phyloP scores from a whole-genome alignment of 2,329 filamentous ascomycete genomes.

The Phoma sp. region DNA sequence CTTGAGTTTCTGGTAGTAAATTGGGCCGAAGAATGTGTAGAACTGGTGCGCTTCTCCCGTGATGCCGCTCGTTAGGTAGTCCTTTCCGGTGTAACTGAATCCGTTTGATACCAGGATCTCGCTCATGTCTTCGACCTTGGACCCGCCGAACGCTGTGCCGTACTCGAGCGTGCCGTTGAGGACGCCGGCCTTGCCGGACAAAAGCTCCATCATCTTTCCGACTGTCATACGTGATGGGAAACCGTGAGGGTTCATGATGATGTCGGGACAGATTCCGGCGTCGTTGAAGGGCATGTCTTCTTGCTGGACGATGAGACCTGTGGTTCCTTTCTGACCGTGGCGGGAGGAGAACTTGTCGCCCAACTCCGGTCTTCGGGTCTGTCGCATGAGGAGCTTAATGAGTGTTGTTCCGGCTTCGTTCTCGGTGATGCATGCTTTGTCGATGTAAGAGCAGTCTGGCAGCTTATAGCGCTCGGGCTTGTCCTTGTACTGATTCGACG shows the following conservation, averaged over 20 bases:
- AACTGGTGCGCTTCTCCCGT: constrained; percentile 93
- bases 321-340: constrained; percentile 97
- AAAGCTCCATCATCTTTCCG: constrained; percentile 93
- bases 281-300: constrained; percentile 98
- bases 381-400: constrained; percentile 94
- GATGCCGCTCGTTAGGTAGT: constrained; percentile 93
- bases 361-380: constrained; percentile 91
- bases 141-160: constrained; percentile 85
- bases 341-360: constrained; percentile 99
- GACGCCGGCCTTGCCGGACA: constrained; percentile 93
- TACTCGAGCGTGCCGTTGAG: constrained; percentile 86
- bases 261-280: constrained; percentile 88
- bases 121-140: constrained; percentile 87
- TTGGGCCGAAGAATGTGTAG: constrained; percentile 98
- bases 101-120: constrained; percentile 83
- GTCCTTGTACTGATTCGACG: constrained; percentile 70
- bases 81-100: constrained; percentile 96
- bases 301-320: constrained; percentile 94
- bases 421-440: constrained; percentile 93
- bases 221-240: constrained; percentile 99
- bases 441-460: constrained; percentile 85
- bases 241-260: constrained; percentile 99
- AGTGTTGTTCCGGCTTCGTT: constrained; percentile 85
- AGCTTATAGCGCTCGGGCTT: constrained; percentile 80
- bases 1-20: constrained; percentile 99